phyloP scores from a whole-genome alignment of 2,329 filamentous ascomycete genomes.

The Fusarium dlaminii region DNA sequence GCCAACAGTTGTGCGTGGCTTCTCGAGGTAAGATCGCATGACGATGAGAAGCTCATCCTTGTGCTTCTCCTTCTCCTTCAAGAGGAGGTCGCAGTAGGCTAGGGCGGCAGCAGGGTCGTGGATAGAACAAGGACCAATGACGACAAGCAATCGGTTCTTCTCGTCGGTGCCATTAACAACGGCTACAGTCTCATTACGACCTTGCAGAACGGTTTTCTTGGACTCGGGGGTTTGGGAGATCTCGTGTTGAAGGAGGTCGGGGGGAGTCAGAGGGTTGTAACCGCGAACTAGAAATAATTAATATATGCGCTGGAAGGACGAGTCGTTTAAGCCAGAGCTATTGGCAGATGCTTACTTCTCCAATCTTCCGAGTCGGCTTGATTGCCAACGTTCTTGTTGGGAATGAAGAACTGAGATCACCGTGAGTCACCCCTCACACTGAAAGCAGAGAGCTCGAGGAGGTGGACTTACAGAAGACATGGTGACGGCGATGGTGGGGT shows the following conservation, averaged over 20 bases:
- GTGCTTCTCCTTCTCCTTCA: constrained; percentile 87
- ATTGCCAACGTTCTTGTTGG: constrained; percentile 83
- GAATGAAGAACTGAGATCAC: constrained; percentile 70
- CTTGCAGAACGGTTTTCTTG: constrained; percentile 68
- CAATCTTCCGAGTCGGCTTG: constrained; percentile 79
- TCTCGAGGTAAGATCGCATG: constrained; percentile 98
- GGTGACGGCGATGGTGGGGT: constrained; percentile 30
- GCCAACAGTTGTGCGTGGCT: constrained; percentile 95
- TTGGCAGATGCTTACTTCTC: constrained; percentile 69
- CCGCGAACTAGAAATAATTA: constrained; percentile 71
- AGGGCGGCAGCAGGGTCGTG: constrained; percentile 92
- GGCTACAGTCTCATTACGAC: constrained; percentile 72
- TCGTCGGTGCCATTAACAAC: constrained; percentile 74
- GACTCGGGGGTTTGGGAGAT: constrained; percentile 71
- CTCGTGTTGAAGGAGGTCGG: constrained; percentile 94
- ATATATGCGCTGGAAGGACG: constrained; percentile 7
- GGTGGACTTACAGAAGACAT: constrained; percentile 42
- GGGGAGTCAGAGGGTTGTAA: constrained; percentile 92
- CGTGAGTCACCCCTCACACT: constrained; percentile 44
- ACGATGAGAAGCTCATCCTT: constrained; percentile 90
- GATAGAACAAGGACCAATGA: constrained; percentile 96
- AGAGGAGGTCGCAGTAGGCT: constrained; percentile 88
- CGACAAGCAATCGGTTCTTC: constrained; percentile 71
- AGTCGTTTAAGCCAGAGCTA: constrained; percentile 8
- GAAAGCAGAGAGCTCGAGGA: constrained; percentile 11